Conservation (phyloP, 2,329 filamentous ascomycete species). For the Cladophialophora chaetospira region DNA sequence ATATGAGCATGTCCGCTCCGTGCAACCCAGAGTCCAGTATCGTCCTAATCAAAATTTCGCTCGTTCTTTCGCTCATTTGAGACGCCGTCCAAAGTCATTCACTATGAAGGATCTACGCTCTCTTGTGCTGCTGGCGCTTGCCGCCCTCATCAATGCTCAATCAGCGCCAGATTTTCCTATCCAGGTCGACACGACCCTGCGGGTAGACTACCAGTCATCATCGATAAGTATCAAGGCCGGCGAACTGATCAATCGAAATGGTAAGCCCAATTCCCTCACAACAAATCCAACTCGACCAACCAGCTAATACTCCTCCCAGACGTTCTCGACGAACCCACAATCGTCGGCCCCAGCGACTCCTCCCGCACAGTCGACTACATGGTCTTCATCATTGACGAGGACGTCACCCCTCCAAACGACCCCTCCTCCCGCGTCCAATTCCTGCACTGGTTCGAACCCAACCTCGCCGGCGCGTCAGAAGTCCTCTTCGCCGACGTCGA, state of each 20-base stretch:
- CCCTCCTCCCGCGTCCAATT: constrained; percentile 15
- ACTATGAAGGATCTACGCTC: background rate
- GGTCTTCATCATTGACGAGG: constrained; percentile 29
- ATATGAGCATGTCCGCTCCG: too few relatives aligned
- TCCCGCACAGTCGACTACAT: constrained; percentile 26
- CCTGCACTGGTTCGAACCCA: constrained; percentile 27
- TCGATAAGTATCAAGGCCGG: constrained; percentile 16
- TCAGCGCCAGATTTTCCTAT: constrained; percentile 24
- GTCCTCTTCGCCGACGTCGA: constrained; percentile 18
- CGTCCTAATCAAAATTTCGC: background rate
- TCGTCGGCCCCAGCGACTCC: constrained; percentile 27
- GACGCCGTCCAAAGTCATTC: background rate
- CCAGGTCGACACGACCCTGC: constrained; percentile 15
- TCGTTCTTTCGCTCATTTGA: background rate
- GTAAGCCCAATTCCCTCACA: constrained; percentile 7
- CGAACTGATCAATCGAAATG: constrained; percentile 15
- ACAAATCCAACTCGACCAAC: too few relatives aligned
- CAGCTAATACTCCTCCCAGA: constrained; percentile 10
- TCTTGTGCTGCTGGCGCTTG: constrained; percentile 8
- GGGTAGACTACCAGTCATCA: constrained; percentile 21
- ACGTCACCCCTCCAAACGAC: constrained; percentile 12
- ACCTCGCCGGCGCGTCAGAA: constrained; percentile 24
- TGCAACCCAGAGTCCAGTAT: too few relatives aligned
- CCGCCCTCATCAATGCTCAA: constrained; percentile 14
- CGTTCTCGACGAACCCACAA: constrained; percentile 21